Percentiles rank a stretch among this genome's conserved stretches.
Evolutionary conservation across 1,284 basidiomycete genomes (phyloP).

Genomic region (Apiotrichum mycotoxinovorans): DNA sequence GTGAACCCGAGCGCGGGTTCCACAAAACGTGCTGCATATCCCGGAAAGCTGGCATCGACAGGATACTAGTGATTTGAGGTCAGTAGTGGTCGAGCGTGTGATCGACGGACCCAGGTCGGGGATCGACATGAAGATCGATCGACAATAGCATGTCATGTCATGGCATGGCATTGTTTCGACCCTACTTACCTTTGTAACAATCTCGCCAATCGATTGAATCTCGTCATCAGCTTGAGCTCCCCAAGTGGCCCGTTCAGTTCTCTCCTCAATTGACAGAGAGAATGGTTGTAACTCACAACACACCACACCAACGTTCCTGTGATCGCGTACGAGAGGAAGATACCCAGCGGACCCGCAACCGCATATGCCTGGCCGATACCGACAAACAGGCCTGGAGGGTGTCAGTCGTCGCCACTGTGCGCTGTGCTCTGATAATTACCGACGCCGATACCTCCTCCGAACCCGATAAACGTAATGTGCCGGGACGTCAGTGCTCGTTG

Average conservation of each 20-base stretch:
- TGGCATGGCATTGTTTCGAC: no score
- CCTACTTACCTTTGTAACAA: conserved; percentile 2
- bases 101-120: not conserved
- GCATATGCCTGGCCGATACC: conserved; percentile 13
- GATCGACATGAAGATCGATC: not conserved
- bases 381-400: conserved; percentile 6
- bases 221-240: not conserved
- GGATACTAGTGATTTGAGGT: conserved; percentile 9
- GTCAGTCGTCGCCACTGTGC: no score
- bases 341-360: conserved; percentile 6
- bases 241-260: no score
- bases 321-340: conserved; percentile 14
- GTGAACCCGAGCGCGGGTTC: conserved; percentile 74
- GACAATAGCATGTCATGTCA: no score
- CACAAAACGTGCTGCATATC: conserved; percentile 7
- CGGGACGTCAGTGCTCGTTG: conserved; percentile 10
- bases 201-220: conserved; percentile 18
- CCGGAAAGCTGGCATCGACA: conserved; percentile 16
- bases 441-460: conserved; percentile 13
- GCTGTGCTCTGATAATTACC: not conserved
- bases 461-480: conserved; percentile 14
- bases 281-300: conserved; percentile 6
- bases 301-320: conserved; percentile 15
- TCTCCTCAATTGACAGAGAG: no score
- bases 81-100: not conserved